Conservation (phyloP, 129 eudicot species). For the Flaveria brownii region DNA sequence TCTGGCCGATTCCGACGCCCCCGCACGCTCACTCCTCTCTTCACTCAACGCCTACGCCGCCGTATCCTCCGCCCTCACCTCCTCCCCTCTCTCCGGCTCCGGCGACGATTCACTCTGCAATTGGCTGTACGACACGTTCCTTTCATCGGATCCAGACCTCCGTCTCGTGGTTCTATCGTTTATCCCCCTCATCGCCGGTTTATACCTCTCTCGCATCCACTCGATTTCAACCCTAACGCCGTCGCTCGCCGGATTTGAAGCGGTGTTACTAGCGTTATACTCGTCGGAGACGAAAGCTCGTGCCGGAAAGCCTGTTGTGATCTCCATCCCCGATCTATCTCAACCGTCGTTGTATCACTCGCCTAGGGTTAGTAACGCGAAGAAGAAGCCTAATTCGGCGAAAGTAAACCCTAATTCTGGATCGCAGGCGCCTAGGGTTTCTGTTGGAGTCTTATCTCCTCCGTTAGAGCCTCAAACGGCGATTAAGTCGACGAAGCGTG, state of each 20-base stretch:
- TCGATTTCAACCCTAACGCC: slow-evolving; percentile 29
- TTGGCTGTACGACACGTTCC: slow-evolving; percentile 90
- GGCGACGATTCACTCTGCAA: slow-evolving; percentile 74
- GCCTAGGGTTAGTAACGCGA: slow-evolving; percentile 43
- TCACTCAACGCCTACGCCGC: slow-evolving; percentile 67
- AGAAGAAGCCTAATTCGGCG: slow-evolving; percentile 33
- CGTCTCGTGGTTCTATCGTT: slow-evolving; percentile 80
- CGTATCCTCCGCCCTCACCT: slow-evolving; percentile 50
- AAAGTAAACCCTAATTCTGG: slow-evolving; percentile 38
- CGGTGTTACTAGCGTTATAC: slow-evolving; percentile 67
- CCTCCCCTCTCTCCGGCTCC: slow-evolving; percentile 66
- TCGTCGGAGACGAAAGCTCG: slow-evolving; percentile 71
- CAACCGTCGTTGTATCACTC: slow-evolving; percentile 82
- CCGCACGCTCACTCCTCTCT: slow-evolving; percentile 77
- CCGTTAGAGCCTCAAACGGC: slow-evolving; percentile 82
- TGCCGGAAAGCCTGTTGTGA: slow-evolving; percentile 60
- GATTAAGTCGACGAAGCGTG: slow-evolving; percentile 81
- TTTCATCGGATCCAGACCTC: slow-evolving; percentile 76
- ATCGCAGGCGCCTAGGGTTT: slow-evolving; percentile 16
- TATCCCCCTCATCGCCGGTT: slow-evolving; percentile 59
- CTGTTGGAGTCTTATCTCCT: slow-evolving; percentile 59
- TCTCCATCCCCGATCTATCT: slow-evolving; percentile 73
- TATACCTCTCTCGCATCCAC: slow-evolving; percentile 70
- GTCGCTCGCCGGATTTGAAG: slow-evolving; percentile 82
- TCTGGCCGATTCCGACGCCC: slow-evolving; percentile 89